These are phyloP conservation scores for Podaxis carcinomalis DNA, from an alignment of 768 basidiomycete genomes.

Conservation along the genomic window DNA sequence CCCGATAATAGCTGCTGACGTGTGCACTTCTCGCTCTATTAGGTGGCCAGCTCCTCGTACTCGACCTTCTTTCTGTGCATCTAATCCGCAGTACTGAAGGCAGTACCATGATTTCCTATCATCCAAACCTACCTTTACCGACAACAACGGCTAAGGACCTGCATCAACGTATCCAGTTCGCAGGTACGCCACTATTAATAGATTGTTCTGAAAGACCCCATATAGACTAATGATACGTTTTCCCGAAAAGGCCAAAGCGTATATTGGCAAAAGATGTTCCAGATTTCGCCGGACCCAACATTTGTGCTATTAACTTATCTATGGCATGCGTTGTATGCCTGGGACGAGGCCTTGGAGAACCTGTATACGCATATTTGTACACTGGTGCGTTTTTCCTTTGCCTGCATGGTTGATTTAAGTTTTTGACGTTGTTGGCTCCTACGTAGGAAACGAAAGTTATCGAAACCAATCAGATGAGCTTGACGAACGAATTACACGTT, in stretches of 20 bases:
- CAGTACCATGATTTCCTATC: slow-evolving; percentile 46
- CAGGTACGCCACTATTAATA: slow-evolving; percentile 22
- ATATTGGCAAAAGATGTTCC: slow-evolving; percentile 41
- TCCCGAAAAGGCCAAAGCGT: slow-evolving; percentile 32
- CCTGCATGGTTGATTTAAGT: not conserved
- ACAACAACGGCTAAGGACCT: slow-evolving; percentile 37
- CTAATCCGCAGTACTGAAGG: slow-evolving; percentile 36
- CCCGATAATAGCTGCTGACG: not conserved
- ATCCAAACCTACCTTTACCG: slow-evolving; percentile 29
- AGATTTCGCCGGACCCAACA: slow-evolving; percentile 45
- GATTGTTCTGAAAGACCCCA: not conserved
- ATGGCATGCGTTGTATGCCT: slow-evolving; percentile 60
- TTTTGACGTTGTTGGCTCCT: not conserved
- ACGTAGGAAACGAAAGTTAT: slow-evolving; percentile 43
- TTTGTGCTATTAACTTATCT: slow-evolving; percentile 48
- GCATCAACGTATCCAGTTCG: slow-evolving; percentile 42
- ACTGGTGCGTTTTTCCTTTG: slow-evolving; percentile 31
- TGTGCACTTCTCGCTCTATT: not conserved
- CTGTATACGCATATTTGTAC: slow-evolving; percentile 46
- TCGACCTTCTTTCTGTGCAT: slow-evolving; percentile 45
- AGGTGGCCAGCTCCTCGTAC: slow-evolving; percentile 31
- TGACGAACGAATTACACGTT: slow-evolving; percentile 48
- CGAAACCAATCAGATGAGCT: slow-evolving; percentile 30
- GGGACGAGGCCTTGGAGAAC: slow-evolving; percentile 55
- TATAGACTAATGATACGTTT: not conserved